A percentile compares a stretch with the other conserved stretches of the same genome.
Conservation (phyloP, 495 filamentous ascomycete species). For the Ramalina peruviana region DNA sequence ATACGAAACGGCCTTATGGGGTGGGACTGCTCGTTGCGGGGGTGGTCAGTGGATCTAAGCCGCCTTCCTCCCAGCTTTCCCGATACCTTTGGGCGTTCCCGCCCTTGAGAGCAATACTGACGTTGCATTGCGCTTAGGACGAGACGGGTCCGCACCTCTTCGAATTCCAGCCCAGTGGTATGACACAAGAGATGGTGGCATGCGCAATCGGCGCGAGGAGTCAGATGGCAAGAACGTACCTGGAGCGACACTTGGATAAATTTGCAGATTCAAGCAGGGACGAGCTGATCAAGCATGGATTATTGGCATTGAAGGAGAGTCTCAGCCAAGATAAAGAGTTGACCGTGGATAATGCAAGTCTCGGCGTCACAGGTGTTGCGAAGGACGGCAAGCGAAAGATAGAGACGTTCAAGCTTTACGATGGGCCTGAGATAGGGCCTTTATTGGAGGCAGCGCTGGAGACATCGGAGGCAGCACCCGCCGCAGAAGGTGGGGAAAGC, state of each 20-base stretch:
- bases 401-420: conserved; percentile 83
- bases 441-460: conserved; percentile 50
- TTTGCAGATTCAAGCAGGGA: conserved; percentile 62
- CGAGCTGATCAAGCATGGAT: conserved; percentile 78
- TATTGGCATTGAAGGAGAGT: conserved; percentile 87
- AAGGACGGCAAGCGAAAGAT: conserved; percentile 37
- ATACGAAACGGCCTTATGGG: conserved; percentile 92
- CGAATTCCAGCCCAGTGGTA: conserved; percentile 92
- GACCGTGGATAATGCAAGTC: conserved; percentile 87
- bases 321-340: conserved; percentile 94
- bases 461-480: conserved; percentile 53
- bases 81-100: too few relatives aligned
- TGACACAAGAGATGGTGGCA: conserved; percentile 93
- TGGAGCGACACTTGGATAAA: conserved; percentile 78
- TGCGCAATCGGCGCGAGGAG: conserved; percentile 90
- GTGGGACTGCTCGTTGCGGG: conserved; percentile 88
- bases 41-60: conserved; percentile 25
- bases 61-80: too few relatives aligned
- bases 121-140: conserved; percentile 28
- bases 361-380: conserved; percentile 63
- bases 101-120: too few relatives aligned
- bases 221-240: conserved; percentile 93
- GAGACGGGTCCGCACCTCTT: conserved; percentile 87
- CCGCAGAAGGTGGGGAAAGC: conserved; percentile 37
- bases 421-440: conserved; percentile 66